Base-by-base conservation (phyloP, 1,284 basidiomycete species). In the Tylopilus orsonianus region DNA sequence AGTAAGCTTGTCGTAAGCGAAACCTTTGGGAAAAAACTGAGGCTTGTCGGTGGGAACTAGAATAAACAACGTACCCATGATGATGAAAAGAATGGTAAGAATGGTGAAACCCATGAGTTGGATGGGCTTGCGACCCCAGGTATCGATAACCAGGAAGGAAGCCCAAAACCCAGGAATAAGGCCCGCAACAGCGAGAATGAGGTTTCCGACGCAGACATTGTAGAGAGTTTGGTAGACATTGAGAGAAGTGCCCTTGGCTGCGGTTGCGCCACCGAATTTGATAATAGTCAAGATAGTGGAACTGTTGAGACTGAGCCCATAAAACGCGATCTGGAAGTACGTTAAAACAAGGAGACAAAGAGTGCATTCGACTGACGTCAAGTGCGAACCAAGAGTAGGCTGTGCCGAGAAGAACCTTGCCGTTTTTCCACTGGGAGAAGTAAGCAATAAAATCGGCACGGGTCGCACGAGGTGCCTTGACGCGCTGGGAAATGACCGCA, bases 311-410 rank as follows among this genome's bases (percentile, higher is more conserved):
- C 79, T 76, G 37, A 83, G 75, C 50, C 80, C 81, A 65, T 82
- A 81, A 67, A 81, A 85, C 44, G 73, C 72, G 70, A 83, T 73
- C 68, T 82, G 70, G 39, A 74, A 26, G 24, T 3, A 36, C 14
- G 34, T 50, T 22, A 60, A 38, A 27, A 44, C 3, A n/a, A 19
- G 26, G 19, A 10, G 27, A 14, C n/a, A 6, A 41, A 19, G 19
- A 26, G 6, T 10, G 34, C 8, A 13, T 20, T 33, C 3, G 60
- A 61, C 71, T 48, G 30, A 75, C 74, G 55, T 85, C 82, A 43
- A 81, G 71, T 8, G 81, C 79, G 56, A 86, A 85, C 85, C 84
- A 87, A 32, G 73, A 73, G 54, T 74, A 79, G 4, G 73, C 56
- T 0, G 71, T 69, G 18, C 78, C 79, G 49, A 81, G 56, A 30